Conservation (phyloP, 306 rosid genomes). For the Sechiopsis laciniata region DNA sequence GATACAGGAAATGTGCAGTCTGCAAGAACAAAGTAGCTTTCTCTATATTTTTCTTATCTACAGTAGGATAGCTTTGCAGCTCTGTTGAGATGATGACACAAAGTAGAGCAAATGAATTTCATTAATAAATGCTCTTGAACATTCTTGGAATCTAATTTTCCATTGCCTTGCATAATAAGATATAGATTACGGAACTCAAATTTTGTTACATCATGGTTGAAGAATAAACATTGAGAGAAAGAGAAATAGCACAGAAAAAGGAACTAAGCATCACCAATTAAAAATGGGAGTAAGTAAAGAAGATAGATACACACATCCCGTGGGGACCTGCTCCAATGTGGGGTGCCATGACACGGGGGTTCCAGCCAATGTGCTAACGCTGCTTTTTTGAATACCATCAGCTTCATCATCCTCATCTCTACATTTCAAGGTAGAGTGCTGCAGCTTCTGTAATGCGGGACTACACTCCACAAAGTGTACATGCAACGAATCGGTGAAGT, state of each 20-base stretch:
- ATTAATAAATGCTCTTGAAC: background rate
- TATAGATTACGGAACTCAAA: background rate
- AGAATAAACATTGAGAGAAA: background rate
- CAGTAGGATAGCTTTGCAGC: background rate
- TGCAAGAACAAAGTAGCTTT: background rate
- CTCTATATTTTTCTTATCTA: background rate
- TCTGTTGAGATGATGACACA: slow-evolving; percentile 8
- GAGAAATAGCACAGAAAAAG: background rate
- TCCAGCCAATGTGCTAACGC: slow-evolving; percentile 55
- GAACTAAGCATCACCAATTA: background rate
- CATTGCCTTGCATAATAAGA: background rate
- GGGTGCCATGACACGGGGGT: slow-evolving; percentile 92
- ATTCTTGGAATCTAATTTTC: background rate
- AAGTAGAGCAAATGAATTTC: background rate
- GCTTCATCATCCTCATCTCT: slow-evolving; percentile 39
- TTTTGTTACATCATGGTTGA: background rate
- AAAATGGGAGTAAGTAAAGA: background rate
- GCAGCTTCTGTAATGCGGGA: slow-evolving; percentile 76
- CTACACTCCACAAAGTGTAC: slow-evolving; percentile 88
- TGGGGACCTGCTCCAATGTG: slow-evolving; percentile 77
- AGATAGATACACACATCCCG: slow-evolving; percentile 59
- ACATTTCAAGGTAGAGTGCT: slow-evolving; percentile 68
- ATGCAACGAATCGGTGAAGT: slow-evolving; percentile 60
- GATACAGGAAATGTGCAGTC: slow-evolving; percentile 3
- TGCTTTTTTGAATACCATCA: slow-evolving; percentile 38